phyloP scores from a whole-genome alignment of 495 filamentous ascomycete species.

The Penicillium goetzii region DNA sequence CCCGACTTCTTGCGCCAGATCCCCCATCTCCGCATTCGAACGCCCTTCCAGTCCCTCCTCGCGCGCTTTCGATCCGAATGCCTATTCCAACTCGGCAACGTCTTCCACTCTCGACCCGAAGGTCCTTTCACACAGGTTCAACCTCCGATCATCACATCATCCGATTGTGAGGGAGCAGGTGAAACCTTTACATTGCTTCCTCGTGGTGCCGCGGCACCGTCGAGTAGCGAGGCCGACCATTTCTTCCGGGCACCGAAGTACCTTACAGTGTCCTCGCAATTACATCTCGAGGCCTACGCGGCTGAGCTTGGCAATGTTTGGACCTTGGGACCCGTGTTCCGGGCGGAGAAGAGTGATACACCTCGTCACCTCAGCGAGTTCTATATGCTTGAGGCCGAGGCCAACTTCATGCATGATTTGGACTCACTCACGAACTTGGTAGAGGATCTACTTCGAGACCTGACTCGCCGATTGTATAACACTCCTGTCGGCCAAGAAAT shows the following conservation, averaged over 20 bases:
- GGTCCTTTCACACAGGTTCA: slow-evolving; percentile 84
- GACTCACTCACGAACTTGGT: slow-evolving; percentile 72
- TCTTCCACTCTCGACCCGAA: slow-evolving; percentile 61
- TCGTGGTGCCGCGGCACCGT: slow-evolving; percentile 34
- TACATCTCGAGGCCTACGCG: slow-evolving; percentile 91
- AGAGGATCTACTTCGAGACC: slow-evolving; percentile 72
- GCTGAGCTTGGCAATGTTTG: slow-evolving; percentile 89
- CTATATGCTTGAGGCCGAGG: slow-evolving; percentile 96
- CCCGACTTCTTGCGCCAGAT: slow-evolving; percentile 85
- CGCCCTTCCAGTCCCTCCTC: slow-evolving; percentile 77
- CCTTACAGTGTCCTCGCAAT: slow-evolving; percentile 90
- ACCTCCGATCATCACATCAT: slow-evolving; percentile 92
- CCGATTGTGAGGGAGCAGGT: slow-evolving; percentile 95
- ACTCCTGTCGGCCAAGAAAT: slow-evolving; percentile 68
- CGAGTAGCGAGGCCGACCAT: slow-evolving; percentile 40
- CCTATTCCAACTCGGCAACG: slow-evolving; percentile 70
- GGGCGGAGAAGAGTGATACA: slow-evolving; percentile 93
- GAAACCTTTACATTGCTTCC: slow-evolving; percentile 83
- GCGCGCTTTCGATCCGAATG: slow-evolving; percentile 88
- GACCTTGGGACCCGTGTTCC: slow-evolving; percentile 91
- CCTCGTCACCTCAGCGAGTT: slow-evolving; percentile 95
- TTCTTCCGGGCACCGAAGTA: slow-evolving; percentile 95
- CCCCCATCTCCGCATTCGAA: slow-evolving; percentile 85
- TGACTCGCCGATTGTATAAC: slow-evolving; percentile 58
- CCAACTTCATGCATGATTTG: slow-evolving; percentile 74